These are phyloP conservation scores for Fusarium lyarnte DNA, from an alignment of 2,329 filamentous ascomycete species.

Conservation along the genomic window DNA sequence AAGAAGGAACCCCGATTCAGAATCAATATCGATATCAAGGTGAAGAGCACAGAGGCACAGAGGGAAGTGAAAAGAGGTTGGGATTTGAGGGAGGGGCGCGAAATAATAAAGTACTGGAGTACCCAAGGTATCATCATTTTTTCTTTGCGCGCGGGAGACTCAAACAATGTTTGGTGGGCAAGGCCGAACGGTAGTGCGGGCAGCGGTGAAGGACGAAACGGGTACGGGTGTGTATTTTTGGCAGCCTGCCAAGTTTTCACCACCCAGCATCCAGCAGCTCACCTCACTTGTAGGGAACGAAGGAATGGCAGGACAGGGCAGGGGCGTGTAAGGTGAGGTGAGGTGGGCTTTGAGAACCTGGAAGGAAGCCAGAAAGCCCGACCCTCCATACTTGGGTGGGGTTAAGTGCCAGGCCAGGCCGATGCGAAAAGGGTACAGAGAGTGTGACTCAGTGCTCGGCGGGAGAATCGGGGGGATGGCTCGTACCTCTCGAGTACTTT, in stretches of 20 bases:
- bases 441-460: constrained; percentile 31
- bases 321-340: constrained; percentile 29
- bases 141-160: constrained; percentile 35
- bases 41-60: constrained; percentile 39
- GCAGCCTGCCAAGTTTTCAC: constrained; percentile 29
- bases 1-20: constrained; percentile 34
- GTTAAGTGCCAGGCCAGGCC: constrained; percentile 27
- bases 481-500: constrained; percentile 32
- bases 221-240: constrained; percentile 39
- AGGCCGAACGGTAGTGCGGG: constrained; percentile 32
- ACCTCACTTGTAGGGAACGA: constrained; percentile 14
- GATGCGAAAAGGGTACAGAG: constrained; percentile 13
- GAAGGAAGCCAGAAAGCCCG: constrained; percentile 20
- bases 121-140: constrained; percentile 34
- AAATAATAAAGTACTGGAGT: constrained; percentile 42
- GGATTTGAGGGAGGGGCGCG: constrained; percentile 38
- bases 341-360: constrained; percentile 21
- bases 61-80: constrained; percentile 38
- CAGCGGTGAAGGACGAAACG: constrained; percentile 33
- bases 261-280: constrained; percentile 24
- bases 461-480: constrained; percentile 11
- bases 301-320: constrained; percentile 8
- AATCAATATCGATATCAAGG: constrained; percentile 30
- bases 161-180: constrained; percentile 43
- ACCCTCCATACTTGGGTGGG: constrained; percentile 31